Conservation (phyloP, 305 asterid genomes). For the Coffea humblotiana region DNA sequence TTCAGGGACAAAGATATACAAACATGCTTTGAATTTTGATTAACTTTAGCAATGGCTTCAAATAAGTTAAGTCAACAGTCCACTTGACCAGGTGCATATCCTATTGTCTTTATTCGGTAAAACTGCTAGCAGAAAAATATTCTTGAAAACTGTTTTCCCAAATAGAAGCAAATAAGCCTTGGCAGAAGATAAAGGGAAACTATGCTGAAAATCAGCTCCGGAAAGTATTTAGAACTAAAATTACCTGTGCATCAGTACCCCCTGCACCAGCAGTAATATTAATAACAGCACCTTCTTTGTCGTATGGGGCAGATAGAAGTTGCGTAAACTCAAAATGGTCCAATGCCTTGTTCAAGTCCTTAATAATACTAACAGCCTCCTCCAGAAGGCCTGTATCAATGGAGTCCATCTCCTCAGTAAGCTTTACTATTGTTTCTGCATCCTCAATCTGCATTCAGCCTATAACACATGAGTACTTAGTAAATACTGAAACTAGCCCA, state of each 20-base stretch:
- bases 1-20: background rate
- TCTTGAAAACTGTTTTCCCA: background rate
- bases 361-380: conserved; percentile 77
- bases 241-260: conserved; percentile 99
- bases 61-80: background rate
- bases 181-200: conserved; percentile 1
- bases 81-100: background rate
- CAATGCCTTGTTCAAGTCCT: conserved; percentile 74
- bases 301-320: conserved; percentile 93
- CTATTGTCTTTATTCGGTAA: background rate
- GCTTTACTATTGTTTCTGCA: conserved; percentile 80
- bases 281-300: conserved; percentile 88
- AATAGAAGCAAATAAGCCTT: background rate
- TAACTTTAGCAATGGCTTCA: background rate
- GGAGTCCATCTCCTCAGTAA: conserved; percentile 90
- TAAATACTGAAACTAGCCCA: background rate
- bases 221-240: conserved; percentile 9
- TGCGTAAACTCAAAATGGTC: conserved; percentile 85
- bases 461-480: background rate
- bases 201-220: background rate
- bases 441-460: conserved; percentile 66
- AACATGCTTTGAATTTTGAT: background rate
- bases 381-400: conserved; percentile 65
- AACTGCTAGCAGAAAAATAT: background rate
- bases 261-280: conserved; percentile 93